These are phyloP conservation scores for Venturia asperata DNA, from an alignment of 2,329 filamentous ascomycete species.

Conservation along the genomic window DNA sequence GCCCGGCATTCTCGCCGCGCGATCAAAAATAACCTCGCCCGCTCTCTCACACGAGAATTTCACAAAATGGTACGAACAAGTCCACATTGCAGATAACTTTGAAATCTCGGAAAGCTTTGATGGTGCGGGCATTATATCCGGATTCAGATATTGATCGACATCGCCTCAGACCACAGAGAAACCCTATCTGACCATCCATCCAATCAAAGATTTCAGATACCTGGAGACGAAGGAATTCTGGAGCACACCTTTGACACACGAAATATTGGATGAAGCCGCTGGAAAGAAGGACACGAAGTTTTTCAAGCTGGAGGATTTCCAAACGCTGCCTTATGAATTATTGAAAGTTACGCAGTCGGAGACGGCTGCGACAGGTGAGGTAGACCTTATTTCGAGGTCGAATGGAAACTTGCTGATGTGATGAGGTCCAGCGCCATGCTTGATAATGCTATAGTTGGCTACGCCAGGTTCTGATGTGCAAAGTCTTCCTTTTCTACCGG, in stretches of 20 bases:
- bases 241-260: neutral
- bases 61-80: slow-evolving; percentile 2
- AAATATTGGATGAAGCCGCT: neutral
- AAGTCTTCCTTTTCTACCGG: neutral
- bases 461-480: neutral
- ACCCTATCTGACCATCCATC: neutral
- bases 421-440: neutral
- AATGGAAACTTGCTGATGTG: neutral
- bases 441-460: neutral
- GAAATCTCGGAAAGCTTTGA: neutral
- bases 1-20: neutral
- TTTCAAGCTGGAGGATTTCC: neutral
- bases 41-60: neutral
- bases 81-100: neutral
- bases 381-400: neutral
- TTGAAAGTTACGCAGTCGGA: neutral
- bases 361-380: neutral
- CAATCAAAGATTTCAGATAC: neutral
- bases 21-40: neutral
- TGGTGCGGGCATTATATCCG: neutral
- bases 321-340: neutral
- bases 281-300: neutral
- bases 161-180: neutral
- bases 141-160: neutral
- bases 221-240: slow-evolving; percentile 1